phyloP scores from a whole-genome alignment of 202 grass and related monocot species.

The Musa balbisiana region DNA sequence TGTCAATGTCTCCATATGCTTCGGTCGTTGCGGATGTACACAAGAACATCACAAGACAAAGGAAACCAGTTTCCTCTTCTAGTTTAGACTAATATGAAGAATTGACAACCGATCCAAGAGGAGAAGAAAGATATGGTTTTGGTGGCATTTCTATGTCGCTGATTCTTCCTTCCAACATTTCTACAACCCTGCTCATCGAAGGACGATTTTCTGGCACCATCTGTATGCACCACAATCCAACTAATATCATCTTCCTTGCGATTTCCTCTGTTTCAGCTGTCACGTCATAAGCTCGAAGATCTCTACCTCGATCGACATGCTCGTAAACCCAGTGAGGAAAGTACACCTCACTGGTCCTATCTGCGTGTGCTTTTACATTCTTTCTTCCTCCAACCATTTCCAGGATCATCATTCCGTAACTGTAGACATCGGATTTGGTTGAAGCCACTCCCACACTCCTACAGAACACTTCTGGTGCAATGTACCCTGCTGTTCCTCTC shows the following conservation, averaged over 20 bases:
- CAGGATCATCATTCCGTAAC: too few relatives aligned
- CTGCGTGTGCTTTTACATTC: conserved; percentile 15
- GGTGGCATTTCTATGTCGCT: conserved; percentile 36
- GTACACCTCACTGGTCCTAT: conserved; percentile 32
- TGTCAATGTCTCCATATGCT: too few relatives aligned
- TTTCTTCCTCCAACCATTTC: not conserved
- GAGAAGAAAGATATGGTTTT: conserved; percentile 25
- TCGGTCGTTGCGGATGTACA: too few relatives aligned
- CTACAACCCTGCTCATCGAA: conserved; percentile 30
- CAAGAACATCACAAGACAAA: too few relatives aligned
- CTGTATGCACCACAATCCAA: conserved; percentile 6
- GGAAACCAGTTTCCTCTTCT: too few relatives aligned
- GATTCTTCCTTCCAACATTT: conserved; percentile 39
- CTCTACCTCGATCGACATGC: conserved; percentile 22
- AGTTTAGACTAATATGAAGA: too few relatives aligned
- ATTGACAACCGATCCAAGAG: not conserved
- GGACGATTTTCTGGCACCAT: conserved; percentile 27
- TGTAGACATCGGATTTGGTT: too few relatives aligned
- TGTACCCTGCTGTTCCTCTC: too few relatives aligned
- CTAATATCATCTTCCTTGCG: conserved; percentile 34
- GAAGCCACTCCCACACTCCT: too few relatives aligned
- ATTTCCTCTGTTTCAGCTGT: conserved; percentile 18
- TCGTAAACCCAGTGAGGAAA: conserved; percentile 39
- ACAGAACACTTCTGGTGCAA: too few relatives aligned
- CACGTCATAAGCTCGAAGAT: conserved; percentile 11